Conservation (phyloP, 2,329 filamentous ascomycete species). For the Dothiorella sarmentorum region DNA sequence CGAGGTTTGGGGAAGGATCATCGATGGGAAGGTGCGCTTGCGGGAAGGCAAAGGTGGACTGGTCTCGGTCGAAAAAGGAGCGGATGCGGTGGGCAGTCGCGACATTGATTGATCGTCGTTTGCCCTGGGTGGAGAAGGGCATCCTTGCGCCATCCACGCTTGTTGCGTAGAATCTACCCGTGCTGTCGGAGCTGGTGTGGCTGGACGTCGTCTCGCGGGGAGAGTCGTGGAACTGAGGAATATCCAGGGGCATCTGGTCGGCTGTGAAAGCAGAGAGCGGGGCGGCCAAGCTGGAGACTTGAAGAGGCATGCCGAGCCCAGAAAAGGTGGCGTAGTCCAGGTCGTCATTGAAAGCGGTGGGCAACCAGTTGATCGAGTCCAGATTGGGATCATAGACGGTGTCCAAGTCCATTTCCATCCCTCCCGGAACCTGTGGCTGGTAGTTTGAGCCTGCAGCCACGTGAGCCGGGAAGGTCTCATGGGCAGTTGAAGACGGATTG, state of each 20-base stretch:
- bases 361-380: slow-evolving; percentile 12
- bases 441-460: neutral
- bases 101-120: neutral
- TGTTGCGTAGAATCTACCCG: neutral
- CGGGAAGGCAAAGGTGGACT: neutral
- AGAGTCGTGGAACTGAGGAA: neutral
- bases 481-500: neutral
- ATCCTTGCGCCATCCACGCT: neutral
- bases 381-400: neutral
- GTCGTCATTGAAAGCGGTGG: neutral
- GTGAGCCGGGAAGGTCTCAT: neutral
- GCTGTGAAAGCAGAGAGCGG: neutral
- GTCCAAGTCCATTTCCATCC: neutral
- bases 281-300: neutral
- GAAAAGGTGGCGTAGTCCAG: slow-evolving; percentile 1
- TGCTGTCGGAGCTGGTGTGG: neutral
- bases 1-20: neutral
- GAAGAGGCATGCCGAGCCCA: neutral
- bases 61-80: neutral
- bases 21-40: neutral
- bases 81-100: neutral
- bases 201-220: neutral
- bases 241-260: neutral
- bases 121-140: neutral
- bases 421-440: neutral